Base-by-base conservation (phyloP, 2,329 filamentous ascomycete genomes). In the Phialemoniopsis sp. region DNA sequence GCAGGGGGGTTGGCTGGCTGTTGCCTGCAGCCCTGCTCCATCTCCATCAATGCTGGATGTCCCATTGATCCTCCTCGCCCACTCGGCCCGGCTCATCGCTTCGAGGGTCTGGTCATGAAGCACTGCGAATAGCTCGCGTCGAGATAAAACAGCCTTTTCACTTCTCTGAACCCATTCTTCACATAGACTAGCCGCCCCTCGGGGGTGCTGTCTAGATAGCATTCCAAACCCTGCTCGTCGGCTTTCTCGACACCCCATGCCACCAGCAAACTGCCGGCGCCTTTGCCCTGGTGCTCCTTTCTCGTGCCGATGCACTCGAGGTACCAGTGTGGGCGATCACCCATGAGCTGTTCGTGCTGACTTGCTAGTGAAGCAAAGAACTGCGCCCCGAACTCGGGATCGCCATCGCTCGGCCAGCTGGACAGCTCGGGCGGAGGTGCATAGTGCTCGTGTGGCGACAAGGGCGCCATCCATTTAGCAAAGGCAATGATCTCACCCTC, bases 201-300 rank as follows among this genome's bases (percentile, higher is more conserved):
- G 0, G 61, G 63, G 34, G 73, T 75, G 8, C 72, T 68, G 42
- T 78, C 72, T 2, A 79, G 52, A 51, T 70, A 79, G 9, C 65
- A 61, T 33, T 68, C 64, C 13, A 59, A 45, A 0, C 63, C 58
- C 2, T 60, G 63, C 5, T 53, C 57, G 47, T 76, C 72, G 2
- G 71, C 70, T 43, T 55, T 59, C 18, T 62, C 52, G 7, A 68
- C 42, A 0, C 74, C 75, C 70, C 70, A 78, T 18, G 54, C 52
- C 30, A 78, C 47, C 16, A 79, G 39, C 21, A 55, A 52, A 13
- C 58, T 59, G 0, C 64, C 71, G 0, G 66, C 63, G 0, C 75
- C 74, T 30, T 57, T 63, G 2, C 73, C 64, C 51, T 73, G 70
- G 43, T 60, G 61, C 14, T 59, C 62, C 3, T 53, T 56, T 32